Conservation (phyloP, 208 protist genomes). For the Trypanosoma melophagium region DNA sequence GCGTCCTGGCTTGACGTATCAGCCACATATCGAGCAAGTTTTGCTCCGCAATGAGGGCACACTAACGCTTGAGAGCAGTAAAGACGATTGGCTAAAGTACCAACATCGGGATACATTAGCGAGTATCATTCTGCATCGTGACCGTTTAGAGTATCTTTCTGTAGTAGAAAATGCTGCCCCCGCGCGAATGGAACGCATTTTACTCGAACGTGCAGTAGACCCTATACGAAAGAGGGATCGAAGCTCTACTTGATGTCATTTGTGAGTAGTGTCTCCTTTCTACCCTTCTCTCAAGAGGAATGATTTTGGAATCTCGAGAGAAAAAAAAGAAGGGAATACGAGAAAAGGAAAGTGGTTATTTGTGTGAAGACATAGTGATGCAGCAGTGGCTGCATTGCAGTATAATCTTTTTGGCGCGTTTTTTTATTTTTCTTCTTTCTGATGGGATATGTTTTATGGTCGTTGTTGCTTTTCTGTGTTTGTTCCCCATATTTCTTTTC, state of each 20-base stretch:
- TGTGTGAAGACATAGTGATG: background rate
- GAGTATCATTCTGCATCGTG: conserved; percentile 61
- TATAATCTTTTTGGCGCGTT: background rate
- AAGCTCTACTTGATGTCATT: conserved; percentile 12
- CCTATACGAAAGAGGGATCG: conserved; percentile 50
- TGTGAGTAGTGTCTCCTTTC: background rate
- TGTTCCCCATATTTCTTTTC: background rate
- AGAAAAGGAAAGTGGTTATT: too few relatives aligned
- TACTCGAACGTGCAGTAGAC: conserved; percentile 77
- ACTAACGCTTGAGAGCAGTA: conserved; percentile 73
- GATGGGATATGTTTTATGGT: background rate
- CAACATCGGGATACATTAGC: conserved; percentile 90
- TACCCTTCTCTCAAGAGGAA: too few relatives aligned
- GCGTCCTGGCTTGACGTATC: conserved; percentile 78
- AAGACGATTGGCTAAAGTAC: conserved; percentile 84
- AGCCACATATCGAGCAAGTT: conserved; percentile 80
- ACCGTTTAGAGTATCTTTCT: conserved; percentile 72
- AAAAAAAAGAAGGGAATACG: too few relatives aligned
- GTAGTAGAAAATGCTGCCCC: conserved; percentile 75
- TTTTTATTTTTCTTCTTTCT: background rate
- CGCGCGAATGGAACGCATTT: conserved; percentile 73
- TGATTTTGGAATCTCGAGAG: too few relatives aligned
- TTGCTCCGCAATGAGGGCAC: conserved; percentile 85
- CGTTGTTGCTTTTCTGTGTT: background rate
- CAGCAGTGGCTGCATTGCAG: background rate